Evolutionary conservation across 2,329 filamentous ascomycete genomes (phyloP), one percentile per base, ranked within the genome.

Genomic region (Teratosphaeria zuluensis): DNA sequence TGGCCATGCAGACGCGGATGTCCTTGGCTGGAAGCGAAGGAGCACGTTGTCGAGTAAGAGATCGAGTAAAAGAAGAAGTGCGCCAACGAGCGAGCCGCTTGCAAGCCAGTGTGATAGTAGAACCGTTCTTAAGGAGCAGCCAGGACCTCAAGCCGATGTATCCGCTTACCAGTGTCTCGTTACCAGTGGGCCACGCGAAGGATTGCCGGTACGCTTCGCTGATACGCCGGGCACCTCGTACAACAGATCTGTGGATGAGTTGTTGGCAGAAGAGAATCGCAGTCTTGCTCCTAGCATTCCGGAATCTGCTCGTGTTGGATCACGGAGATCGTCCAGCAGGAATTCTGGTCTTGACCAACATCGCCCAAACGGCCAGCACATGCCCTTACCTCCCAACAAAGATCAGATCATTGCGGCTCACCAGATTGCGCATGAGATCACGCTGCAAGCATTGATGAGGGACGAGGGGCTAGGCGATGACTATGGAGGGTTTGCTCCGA

Each of bases 381-480:
- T 35, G 32, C 32, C 28, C 6, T 28, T 35, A 2, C 52, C 52
- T 1, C 62, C 64, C 30, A 69, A 66, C 51, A 60, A 66, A 21
- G 66, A 71, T 30, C 65, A 68, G 31, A 67, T 72, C 24, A 61
- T 69, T 3, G 65, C 62, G 16, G 66, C 68, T 3, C 70, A 72
- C 56, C 66, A 65, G 1, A 63, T 69, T 14, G 69, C 68, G 2
- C 69, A 72, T 58, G 68, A 70, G n/a, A 63, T 71, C 54, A 70
- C 70, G 1, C 58, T 74, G 19, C 64, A 69, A 32, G 67, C 68
- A 7, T 63, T 74, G 42, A 65, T 70, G 58, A 60, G 62, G 35
- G 65, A 70, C 48, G 66, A 70, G 24, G 59, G 61, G 16, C 61
- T 69, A 24, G 60, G 65, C 31, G 55, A 56, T 19, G 56, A 51